Evolutionary conservation across 2,329 filamentous ascomycete species (phyloP), one percentile per base, ranked within the genome.

Genomic region (Cladosporium oxysporum): DNA sequence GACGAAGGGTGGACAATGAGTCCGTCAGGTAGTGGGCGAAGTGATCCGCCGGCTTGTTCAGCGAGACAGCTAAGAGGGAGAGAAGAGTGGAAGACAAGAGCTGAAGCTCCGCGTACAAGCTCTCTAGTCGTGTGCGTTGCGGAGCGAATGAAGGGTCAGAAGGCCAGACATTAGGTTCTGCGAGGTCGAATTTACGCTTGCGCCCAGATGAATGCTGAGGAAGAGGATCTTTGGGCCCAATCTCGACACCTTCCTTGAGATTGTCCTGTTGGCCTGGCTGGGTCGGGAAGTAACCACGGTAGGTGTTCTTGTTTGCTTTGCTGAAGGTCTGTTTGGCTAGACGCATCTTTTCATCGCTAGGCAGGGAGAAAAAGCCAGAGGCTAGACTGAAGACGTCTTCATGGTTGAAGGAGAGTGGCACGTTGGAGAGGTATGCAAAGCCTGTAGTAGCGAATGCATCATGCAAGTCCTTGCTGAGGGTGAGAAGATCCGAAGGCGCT

Each of bases 231-330:
- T 73, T 67, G 14, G 79, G 74, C 3, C 81, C 81, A 21, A 83
- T 75, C 64, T 83, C 81, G 66, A 83, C 82, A 0, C 81, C 81
- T 69, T 82, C 81, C 69, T 83, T 83, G 5, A 82, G 71, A 49
- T 83, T 83, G 55, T 80, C 77, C 6, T 71, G 66, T 31, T 79
- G 74, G 31, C 76, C 76, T 4, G 76, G 75, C 68, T 82, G 79
- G 0, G 76, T 73, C 6, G 81, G 81, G 58, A 83, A 83, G 68
- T 82, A 82, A 64, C 81, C 80, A 66, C 80, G 74, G 68, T 82
- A 83, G 21, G 80, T 83, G 67, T 83, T 83, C 8, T 64, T 53
- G 67, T 83, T 82, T 4, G 67, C 62, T 26, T 71, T 72, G 1
- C 74, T 69, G 69, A 82, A 83, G 1, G 77, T 79, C 65, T 75